Percentiles rank a stretch among this genome's conserved stretches.
Evolutionary conservation across 495 filamentous ascomycete species (phyloP).

Genomic region (Penicillium malachiteum): DNA sequence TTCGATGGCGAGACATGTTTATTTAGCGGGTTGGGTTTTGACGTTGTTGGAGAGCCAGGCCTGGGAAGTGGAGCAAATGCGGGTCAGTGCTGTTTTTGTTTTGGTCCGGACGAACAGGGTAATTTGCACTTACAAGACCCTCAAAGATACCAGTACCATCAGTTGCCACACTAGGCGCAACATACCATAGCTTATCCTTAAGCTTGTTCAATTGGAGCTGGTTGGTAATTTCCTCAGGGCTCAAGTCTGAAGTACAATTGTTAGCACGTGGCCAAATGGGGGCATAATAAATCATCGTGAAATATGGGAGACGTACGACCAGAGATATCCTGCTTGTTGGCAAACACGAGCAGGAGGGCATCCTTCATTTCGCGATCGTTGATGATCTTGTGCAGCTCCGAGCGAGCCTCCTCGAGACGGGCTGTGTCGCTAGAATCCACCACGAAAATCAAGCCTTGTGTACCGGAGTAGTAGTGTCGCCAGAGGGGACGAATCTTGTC

Average conservation of each 20-base stretch:
- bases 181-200: conserved; percentile 93
- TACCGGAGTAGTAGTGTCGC: conserved; percentile 98
- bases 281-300: not conserved
- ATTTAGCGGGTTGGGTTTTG: conserved; percentile 65
- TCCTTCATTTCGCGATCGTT: conserved; percentile 99
- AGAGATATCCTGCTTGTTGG: conserved; percentile 93
- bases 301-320: conserved; percentile 60
- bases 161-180: conserved; percentile 92
- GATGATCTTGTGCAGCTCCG: conserved; percentile 91
- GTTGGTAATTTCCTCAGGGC: conserved; percentile 81
- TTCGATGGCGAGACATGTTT: conserved; percentile 16
- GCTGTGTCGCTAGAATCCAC: conserved; percentile 87
- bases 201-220: conserved; percentile 79
- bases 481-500: conserved; percentile 98
- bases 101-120: conserved; percentile 2
- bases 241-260: conserved; percentile 62
- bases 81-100: conserved; percentile 20
- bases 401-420: conserved; percentile 84
- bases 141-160: conserved; percentile 93
- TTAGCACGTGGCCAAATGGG: conserved; percentile 12
- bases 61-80: conserved; percentile 36
- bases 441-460: conserved; percentile 96
- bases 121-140: conserved; percentile 65
- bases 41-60: conserved; percentile 93
- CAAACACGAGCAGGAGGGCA: conserved; percentile 88